These are phyloP conservation scores for Keithomyces neogunnii DNA, from an alignment of 2,329 filamentous ascomycete genomes.

Conservation along the genomic window DNA sequence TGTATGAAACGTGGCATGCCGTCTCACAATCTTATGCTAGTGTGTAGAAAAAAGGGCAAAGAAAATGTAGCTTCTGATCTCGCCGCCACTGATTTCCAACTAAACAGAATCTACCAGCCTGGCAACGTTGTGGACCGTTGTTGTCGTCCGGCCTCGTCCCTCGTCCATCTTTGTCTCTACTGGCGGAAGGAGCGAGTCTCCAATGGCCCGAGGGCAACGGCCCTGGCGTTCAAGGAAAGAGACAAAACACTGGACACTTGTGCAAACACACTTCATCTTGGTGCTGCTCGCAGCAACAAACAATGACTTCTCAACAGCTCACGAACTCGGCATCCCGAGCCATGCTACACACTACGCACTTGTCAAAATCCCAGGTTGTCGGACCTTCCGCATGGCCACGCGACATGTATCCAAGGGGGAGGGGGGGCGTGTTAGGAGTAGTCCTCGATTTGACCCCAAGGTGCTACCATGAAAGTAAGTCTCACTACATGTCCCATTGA, in stretches of 20 bases:
- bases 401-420: constrained; percentile 1
- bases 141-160: no score
- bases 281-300: neutral
- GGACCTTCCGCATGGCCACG: constrained; percentile 7
- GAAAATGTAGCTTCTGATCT: neutral
- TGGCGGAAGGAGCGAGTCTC: no score
- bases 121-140: no score
- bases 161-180: no score
- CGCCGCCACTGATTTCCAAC: neutral
- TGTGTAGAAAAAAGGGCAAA: neutral
- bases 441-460: constrained; percentile 1
- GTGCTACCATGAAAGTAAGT: constrained; percentile 5
- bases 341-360: neutral
- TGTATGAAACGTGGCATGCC: constrained; percentile 6
- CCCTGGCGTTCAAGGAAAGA: no score
- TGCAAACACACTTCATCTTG: neutral
- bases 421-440: constrained; percentile 1
- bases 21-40: neutral
- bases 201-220: no score
- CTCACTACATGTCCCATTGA: constrained; percentile 5
- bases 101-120: no score
- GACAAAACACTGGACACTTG: neutral
- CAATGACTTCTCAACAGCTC: neutral
- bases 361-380: constrained; percentile 1
- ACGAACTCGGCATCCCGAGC: neutral